A percentile compares a stretch with the other conserved stretches of the same genome.
These are phyloP conservation scores for Globomyces sp. DNA, from an alignment of 371 early-diverging fungal genomes.

Conservation along the genomic window DNA sequence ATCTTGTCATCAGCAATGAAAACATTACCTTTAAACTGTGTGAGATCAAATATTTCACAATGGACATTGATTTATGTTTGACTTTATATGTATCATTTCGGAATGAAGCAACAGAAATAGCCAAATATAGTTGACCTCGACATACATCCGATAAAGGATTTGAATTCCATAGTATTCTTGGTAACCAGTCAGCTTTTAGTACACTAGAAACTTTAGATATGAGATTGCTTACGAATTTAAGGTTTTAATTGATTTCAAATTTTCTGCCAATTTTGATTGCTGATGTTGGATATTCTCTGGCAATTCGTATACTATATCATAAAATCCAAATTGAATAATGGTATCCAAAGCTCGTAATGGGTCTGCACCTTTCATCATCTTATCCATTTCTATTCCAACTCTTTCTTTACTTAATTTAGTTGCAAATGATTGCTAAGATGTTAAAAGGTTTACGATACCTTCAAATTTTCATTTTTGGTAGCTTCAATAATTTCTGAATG, in stretches of 20 bases:
- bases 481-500: constrained; percentile 69
- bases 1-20: not conserved
- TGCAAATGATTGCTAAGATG: constrained; percentile 60
- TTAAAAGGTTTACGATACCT: no score
- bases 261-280: constrained; percentile 12
- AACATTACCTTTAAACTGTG: constrained; percentile 27
- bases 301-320: constrained; percentile 27
- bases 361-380: constrained; percentile 78
- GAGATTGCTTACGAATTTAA: no score
- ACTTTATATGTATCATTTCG: constrained; percentile 1
- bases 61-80: constrained; percentile 18
- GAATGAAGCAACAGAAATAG: not conserved
- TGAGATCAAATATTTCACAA: constrained; percentile 25
- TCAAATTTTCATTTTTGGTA: constrained; percentile 44
- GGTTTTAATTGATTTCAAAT: not conserved
- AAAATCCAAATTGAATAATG: constrained; percentile 33
- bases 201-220: no score
- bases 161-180: not conserved
- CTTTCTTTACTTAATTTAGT: constrained; percentile 95
- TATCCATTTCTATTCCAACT: constrained; percentile 91
- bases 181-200: no score
- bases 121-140: constrained; percentile 21
- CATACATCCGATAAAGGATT: constrained; percentile 11
- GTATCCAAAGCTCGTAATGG: constrained; percentile 48
- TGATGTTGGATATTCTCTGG: constrained; percentile 13